Base-by-base conservation (phyloP, 441 rosid genomes). In the Codiaeum variegatum region DNA sequence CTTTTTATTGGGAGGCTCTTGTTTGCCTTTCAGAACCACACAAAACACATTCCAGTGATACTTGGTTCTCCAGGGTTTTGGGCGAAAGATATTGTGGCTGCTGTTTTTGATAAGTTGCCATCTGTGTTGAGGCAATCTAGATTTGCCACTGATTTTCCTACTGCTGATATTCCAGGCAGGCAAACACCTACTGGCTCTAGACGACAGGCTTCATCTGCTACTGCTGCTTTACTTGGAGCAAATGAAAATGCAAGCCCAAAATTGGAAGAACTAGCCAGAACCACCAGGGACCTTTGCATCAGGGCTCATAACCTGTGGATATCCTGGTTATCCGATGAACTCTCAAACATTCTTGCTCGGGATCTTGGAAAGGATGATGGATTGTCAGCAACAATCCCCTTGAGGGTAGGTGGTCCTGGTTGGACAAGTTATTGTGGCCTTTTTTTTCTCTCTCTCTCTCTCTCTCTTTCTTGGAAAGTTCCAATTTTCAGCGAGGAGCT, bases 61-160 rank as follows among this genome's bases (percentile, higher is more conserved):
- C 93, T 93, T 40, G 97, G 98, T 66, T 90, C 99, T 82, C 98
- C 98, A 56, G 88, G 98, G 78, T 86, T 89, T 81, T 96, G 99
- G 99, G 90, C 85, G 70, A 89, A 89, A 70, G 91, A 87, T 79
- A 81, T 81, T 16, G 59, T 80, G 76, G 84, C 87, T 77, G 81
- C 85, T 56, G 88, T 78, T 76, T 85, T 89, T 65, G 97, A 90
- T 80, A 91, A 86, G 85, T 73, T 85, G 65, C 88, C 94, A 62
- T 83, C 91, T 71, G 75, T 86, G 72, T 79, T 83, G 80, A 85
- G 89, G 85, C 90, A 86, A 73, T 84, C 90, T 68, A 85, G 82
- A 81, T 80, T 77, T 74, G 78, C 77, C 66, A 73, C 76, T 47
- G 88, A 83, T 77, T 72, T 83, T 75, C 67, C 80, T 28, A 62